Conservation (phyloP, 2,329 filamentous ascomycete species). For the Hymenoscyphus albidus region DNA sequence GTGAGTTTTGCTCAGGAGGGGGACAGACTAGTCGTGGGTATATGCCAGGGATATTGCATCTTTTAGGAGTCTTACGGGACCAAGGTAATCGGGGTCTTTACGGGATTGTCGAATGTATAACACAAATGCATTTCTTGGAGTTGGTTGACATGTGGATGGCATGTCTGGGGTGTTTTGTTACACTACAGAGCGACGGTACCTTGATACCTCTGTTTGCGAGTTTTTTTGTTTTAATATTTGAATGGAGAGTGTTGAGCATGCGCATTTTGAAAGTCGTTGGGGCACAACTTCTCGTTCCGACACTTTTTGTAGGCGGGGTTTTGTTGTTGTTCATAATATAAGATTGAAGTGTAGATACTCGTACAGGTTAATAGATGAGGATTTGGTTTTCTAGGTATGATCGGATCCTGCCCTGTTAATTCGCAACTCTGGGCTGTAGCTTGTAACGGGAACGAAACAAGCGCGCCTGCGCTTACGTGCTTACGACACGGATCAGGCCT, state of each 20-base stretch:
- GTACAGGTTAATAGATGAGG: background rate
- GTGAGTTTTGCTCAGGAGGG: background rate
- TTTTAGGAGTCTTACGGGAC: conserved; percentile 12
- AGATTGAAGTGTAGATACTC: background rate
- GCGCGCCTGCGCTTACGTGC: background rate
- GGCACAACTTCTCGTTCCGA: background rate
- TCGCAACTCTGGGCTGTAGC: background rate
- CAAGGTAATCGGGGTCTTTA: conserved; percentile 5
- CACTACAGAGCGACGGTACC: background rate
- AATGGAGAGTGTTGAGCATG: background rate
- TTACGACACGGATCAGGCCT: background rate
- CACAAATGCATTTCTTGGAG: conserved; percentile 15
- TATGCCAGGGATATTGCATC: background rate
- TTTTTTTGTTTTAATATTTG: conserved; percentile 1
- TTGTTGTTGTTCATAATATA: background rate
- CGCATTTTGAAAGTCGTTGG: background rate
- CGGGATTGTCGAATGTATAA: conserved; percentile 10
- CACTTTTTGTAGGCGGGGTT: background rate
- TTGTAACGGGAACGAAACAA: background rate
- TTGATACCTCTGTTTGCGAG: background rate
- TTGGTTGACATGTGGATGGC: conserved; percentile 6
- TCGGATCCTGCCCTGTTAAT: background rate
- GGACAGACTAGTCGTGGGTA: background rate
- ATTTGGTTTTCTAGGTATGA: background rate
- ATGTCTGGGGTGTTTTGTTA: background rate